Conservation (phyloP, 768 basidiomycete species). For the Mycena crocata region DNA sequence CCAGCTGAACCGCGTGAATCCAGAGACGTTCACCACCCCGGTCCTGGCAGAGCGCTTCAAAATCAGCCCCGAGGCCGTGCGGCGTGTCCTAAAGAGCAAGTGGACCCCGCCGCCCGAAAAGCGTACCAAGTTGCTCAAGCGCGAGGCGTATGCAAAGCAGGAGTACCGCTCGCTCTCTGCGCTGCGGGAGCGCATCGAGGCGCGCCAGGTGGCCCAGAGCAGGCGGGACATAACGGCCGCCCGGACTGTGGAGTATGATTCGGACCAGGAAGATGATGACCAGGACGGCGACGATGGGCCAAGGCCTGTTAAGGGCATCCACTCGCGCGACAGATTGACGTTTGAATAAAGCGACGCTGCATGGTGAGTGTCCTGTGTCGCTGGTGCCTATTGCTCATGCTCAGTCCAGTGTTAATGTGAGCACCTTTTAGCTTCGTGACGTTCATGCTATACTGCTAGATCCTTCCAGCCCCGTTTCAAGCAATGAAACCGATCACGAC, state of each 20-base stretch:
- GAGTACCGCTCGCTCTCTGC: constrained; percentile 51
- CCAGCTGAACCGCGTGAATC: constrained; percentile 72
- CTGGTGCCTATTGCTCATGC: background rate
- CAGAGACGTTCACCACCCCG: constrained; percentile 71
- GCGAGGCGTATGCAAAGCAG: constrained; percentile 59
- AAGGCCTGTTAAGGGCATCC: constrained; percentile 8
- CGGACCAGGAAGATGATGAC: constrained; percentile 38
- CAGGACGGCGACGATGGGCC: constrained; percentile 5
- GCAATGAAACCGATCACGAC: background rate
- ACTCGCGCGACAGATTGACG: constrained; percentile 5
- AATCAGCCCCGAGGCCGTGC: constrained; percentile 84
- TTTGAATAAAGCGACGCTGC: constrained; percentile 4
- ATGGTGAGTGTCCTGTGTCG: background rate
- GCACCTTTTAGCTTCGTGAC: background rate
- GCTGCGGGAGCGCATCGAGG: constrained; percentile 56
- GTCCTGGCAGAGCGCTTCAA: constrained; percentile 81
- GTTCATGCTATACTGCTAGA: no score
- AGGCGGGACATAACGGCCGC: constrained; percentile 41
- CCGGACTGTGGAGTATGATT: background rate
- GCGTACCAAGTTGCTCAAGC: constrained; percentile 59
- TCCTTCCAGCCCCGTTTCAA: constrained; percentile 2
- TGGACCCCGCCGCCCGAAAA: constrained; percentile 73
- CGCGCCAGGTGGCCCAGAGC: constrained; percentile 45
- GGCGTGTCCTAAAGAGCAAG: constrained; percentile 81
- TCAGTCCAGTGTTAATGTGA: background rate